These are phyloP conservation scores for Hericium rajendrae DNA, from an alignment of 768 basidiomycete genomes.

Conservation along the genomic window DNA sequence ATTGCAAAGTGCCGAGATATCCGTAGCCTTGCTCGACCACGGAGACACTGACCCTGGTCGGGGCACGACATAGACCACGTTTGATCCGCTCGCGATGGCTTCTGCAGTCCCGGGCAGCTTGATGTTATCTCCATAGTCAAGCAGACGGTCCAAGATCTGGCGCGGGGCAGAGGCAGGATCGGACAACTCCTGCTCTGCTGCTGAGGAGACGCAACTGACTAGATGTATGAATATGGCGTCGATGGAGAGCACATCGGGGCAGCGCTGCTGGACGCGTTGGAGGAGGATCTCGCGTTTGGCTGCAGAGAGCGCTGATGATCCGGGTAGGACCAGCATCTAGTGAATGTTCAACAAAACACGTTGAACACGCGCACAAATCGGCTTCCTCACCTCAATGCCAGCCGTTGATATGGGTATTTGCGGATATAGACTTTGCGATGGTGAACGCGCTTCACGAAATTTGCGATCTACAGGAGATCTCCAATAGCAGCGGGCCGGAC, in stretches of 20 bases:
- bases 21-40: conserved; percentile 98
- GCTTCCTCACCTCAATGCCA: no score
- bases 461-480: no score
- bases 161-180: conserved; percentile 35
- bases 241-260: conserved; percentile 50
- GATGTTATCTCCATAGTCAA: conserved; percentile 79
- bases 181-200: conserved; percentile 37
- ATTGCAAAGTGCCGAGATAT: conserved; percentile 84
- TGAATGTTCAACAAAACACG: no score
- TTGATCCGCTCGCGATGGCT: conserved; percentile 24
- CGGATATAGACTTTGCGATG: no score
- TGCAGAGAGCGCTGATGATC: conserved; percentile 65
- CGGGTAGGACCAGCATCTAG: conserved; percentile 68
- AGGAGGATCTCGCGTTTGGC: conserved; percentile 65
- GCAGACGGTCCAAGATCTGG: conserved; percentile 53
- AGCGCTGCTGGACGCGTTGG: conserved; percentile 40
- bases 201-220: conserved; percentile 47
- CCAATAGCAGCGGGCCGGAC: no score
- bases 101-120: conserved; percentile 34
- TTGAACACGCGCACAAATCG: no score
- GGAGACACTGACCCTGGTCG: conserved; percentile 90
- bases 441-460: no score
- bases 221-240: conserved; percentile 86
- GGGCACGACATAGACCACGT: conserved; percentile 67
- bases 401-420: no score